Conservation (phyloP, 2,329 filamentous ascomycete species). For the Xylariales sp. region DNA sequence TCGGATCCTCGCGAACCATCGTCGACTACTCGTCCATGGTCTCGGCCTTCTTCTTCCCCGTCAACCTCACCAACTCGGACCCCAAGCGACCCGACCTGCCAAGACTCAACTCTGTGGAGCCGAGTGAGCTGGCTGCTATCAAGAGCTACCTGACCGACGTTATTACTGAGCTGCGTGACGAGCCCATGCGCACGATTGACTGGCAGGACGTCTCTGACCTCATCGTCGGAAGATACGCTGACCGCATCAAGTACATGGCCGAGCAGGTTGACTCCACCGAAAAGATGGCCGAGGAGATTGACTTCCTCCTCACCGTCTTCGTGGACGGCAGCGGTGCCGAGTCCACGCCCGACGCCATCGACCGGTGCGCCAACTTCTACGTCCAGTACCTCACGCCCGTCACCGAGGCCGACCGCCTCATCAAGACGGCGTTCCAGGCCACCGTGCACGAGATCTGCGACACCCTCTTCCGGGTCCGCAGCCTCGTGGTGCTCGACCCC, state of each 20-base stretch:
- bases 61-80: constrained; percentile 10
- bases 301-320: constrained; percentile 17
- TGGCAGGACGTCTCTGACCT: constrained; percentile 54
- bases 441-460: constrained; percentile 20
- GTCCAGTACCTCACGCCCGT: constrained; percentile 8
- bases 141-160: constrained; percentile 4
- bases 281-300: constrained; percentile 8
- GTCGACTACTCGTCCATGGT: constrained; percentile 11
- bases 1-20: constrained; percentile 4
- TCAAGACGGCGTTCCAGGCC: constrained; percentile 17
- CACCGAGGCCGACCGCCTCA: constrained; percentile 18
- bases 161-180: constrained; percentile 10
- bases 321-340: constrained; percentile 16
- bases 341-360: constrained; percentile 27
- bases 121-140: constrained; percentile 1
- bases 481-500: constrained; percentile 1
- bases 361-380: constrained; percentile 32
- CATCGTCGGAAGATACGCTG: constrained; percentile 48
- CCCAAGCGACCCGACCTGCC: constrained; percentile 8
- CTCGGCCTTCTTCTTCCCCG: constrained; percentile 10
- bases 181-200: constrained; percentile 21
- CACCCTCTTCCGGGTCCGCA: constrained; percentile 6
- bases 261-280: constrained; percentile 8
- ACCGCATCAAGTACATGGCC: constrained; percentile 30
- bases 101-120: constrained; percentile 1